Evolutionary conservation across 805 yeast species (phyloP), one percentile per base, ranked within the genome.

Genomic region (Tetrapisispora pingtungensis): DNA sequence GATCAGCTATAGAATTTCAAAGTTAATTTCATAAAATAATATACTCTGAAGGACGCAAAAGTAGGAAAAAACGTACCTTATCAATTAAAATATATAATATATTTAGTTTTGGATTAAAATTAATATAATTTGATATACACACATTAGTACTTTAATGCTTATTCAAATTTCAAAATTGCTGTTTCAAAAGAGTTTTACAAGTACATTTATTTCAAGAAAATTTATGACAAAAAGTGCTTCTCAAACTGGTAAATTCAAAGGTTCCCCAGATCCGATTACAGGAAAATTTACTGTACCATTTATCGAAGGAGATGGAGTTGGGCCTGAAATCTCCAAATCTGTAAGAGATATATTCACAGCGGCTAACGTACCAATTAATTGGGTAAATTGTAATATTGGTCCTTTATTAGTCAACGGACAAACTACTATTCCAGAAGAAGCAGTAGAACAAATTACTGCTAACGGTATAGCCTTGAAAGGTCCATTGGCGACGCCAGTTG

Each of bases 271-370:
- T 41, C 53, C 63, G 49, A 70, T 81, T 48, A 78, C 83, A 50
- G 97, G 97, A 53, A 84, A 84, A 60, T 90, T 79, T 73, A 79
- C 85, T 44, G 98, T 93, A 51, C 90, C 98, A 36, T 75, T 93
- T 72, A 90, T 93, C 58, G 97, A 89, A 71, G 97, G 97, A 71
- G 97, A 90, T 64, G 98, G 98, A 75, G 88, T 90, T 56, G 98
- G 98, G 57, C 76, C 81, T 42, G 98, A 93, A 70, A 93, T 93
- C 66, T 84, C 97, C 54, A 79, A 84, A 59, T 85, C 97, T 42
- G 97, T 93, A 55, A 85, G 88, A 74, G 78, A 82, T 53, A 90
- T 93, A 60, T 93, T 87, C 72, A 72, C 81, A 42, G 97, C 97
- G 55, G 98, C 97, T 44, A 69, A 84, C 46, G 95, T 89, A 44